These are phyloP conservation scores for Thelonectria blattea DNA, from an alignment of 2,329 filamentous ascomycete species.

Conservation along the genomic window DNA sequence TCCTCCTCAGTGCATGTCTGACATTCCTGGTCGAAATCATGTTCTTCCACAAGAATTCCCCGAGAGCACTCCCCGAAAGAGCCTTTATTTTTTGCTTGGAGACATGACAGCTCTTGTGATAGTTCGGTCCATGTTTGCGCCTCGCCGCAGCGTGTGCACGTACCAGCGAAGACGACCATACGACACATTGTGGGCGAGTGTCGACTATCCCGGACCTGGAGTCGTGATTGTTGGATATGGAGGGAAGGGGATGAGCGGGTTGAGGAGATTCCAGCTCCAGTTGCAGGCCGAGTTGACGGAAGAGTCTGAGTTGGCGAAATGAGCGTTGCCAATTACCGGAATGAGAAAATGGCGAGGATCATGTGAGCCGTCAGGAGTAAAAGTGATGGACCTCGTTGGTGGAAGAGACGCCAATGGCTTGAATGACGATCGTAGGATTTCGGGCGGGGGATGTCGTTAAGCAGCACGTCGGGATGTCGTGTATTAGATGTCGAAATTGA, in stretches of 20 bases:
- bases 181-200: constrained; percentile 51
- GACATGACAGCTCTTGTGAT: constrained; percentile 53
- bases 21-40: constrained; percentile 56
- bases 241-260: too few species aligned
- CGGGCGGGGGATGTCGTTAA: not conserved
- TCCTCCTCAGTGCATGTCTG: constrained; percentile 50
- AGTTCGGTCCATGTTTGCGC: constrained; percentile 52
- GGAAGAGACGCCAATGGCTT: not conserved
- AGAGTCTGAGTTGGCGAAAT: not conserved
- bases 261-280: not conserved
- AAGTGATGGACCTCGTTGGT: constrained; percentile 6
- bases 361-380: not conserved
- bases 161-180: constrained; percentile 51
- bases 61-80: constrained; percentile 51
- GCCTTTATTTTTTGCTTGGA: constrained; percentile 56
- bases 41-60: constrained; percentile 51
- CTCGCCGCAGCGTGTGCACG: constrained; percentile 51
- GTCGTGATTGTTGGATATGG: constrained; percentile 1
- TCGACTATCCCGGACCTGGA: constrained; percentile 5
- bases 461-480: not conserved
- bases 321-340: not conserved
- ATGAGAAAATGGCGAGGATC: constrained; percentile 4
- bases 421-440: not conserved
- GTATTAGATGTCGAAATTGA: constrained; percentile 6
- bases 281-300: not conserved